Evolutionary conservation across 768 basidiomycete species (phyloP).

Genomic region (Tulasnella sp.): DNA sequence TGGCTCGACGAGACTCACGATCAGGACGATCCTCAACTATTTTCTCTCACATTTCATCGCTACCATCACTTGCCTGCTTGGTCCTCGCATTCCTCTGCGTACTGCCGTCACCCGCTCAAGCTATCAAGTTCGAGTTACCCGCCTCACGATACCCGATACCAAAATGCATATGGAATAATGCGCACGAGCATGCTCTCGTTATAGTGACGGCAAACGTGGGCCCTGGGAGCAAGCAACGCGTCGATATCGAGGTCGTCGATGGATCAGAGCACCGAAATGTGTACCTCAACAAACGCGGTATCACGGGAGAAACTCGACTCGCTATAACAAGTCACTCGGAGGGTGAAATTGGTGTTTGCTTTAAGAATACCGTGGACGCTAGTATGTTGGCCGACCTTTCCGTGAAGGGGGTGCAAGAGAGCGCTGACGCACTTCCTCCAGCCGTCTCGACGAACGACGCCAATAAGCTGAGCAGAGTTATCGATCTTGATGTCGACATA

Average conservation of each 20-base stretch:
- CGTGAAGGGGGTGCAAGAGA: not conserved
- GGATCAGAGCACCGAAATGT: slow-evolving; percentile 79
- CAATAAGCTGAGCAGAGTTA: slow-evolving; percentile 53
- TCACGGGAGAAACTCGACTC: slow-evolving; percentile 86
- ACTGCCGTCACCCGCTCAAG: slow-evolving; percentile 39
- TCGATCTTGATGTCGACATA: slow-evolving; percentile 96
- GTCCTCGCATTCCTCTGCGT: slow-evolving; percentile 37
- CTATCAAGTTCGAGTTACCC: slow-evolving; percentile 81
- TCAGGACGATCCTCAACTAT: not conserved
- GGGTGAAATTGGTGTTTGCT: slow-evolving; percentile 93
- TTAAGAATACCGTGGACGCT: slow-evolving; percentile 72
- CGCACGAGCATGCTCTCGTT: slow-evolving; percentile 78
- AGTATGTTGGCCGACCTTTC: slow-evolving; percentile 42
- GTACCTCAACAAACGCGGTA: slow-evolving; percentile 82
- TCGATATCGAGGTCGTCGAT: slow-evolving; percentile 94
- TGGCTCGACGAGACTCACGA: slow-evolving; percentile 1
- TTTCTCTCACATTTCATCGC: not conserved
- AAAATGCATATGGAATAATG: slow-evolving; percentile 96
- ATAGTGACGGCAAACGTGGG: slow-evolving; percentile 94
- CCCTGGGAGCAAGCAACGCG: slow-evolving; percentile 66
- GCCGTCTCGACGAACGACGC: slow-evolving; percentile 49
- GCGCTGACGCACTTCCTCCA: slow-evolving; percentile 32
- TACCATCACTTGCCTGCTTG: slow-evolving; percentile 23
- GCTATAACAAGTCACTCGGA: slow-evolving; percentile 92
- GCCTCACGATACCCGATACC: slow-evolving; percentile 66